Conservation (phyloP, 192 early-diverging fungal genomes). For the Tieghemiomyces parasiticus region DNA sequence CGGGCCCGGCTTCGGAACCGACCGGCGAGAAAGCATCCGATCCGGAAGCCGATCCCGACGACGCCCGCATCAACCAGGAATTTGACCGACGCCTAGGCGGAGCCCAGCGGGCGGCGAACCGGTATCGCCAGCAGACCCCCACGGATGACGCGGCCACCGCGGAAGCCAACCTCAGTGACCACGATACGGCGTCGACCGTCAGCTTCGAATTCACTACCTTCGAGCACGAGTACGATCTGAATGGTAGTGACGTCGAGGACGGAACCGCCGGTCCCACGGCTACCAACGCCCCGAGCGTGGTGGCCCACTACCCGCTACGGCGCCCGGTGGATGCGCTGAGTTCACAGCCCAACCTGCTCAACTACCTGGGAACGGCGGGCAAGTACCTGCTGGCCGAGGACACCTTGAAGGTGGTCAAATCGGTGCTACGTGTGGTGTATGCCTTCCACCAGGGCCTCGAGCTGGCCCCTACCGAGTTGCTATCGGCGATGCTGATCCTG, state of each 20-base stretch:
- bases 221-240: neutral
- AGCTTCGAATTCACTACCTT: neutral
- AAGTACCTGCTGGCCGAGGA: constrained; percentile 31
- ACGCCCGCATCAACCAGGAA: neutral
- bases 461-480: constrained; percentile 42
- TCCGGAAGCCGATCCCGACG: neutral
- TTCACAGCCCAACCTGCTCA: neutral
- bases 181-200: neutral
- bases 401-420: constrained; percentile 25
- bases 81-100: neutral
- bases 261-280: neutral
- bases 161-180: neutral
- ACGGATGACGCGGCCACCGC: neutral
- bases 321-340: neutral
- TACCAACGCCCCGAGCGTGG: too few relatives aligned
- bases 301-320: neutral
- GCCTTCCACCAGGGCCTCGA: constrained; percentile 55
- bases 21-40: too few relatives aligned
- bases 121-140: neutral
- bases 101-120: too few relatives aligned
- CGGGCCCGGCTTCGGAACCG: too few relatives aligned
- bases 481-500: constrained; percentile 44
- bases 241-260: too few relatives aligned
- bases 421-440: constrained; percentile 23
- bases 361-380: constrained; percentile 16